Percentiles rank a stretch among this genome's conserved stretches.
Evolutionary conservation across 2,329 filamentous ascomycete species (phyloP).

Genomic region (Aspergillus quadricinctus): DNA sequence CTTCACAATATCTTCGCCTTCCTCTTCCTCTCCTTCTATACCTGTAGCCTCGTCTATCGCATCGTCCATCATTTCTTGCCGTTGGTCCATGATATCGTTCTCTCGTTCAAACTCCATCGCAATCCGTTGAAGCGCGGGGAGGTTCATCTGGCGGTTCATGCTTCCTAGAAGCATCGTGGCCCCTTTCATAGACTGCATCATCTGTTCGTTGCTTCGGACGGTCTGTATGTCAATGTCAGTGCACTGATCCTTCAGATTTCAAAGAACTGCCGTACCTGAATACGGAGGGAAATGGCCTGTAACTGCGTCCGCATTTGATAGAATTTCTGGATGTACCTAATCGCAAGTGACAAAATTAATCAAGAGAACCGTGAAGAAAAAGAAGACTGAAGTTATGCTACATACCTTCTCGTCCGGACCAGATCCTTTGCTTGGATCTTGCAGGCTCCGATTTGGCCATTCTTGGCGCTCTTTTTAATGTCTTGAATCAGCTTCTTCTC

Average conservation of each 20-base stretch:
- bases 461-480: slow-evolving; percentile 98
- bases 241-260: background rate
- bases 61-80: slow-evolving; percentile 99
- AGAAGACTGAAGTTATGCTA: background rate
- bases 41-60: slow-evolving; percentile 96
- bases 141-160: slow-evolving; percentile 98
- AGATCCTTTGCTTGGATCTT: slow-evolving; percentile 98
- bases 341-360: background rate
- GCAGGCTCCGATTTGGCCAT: slow-evolving; percentile 95
- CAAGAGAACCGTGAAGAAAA: background rate
- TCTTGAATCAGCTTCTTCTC: slow-evolving; percentile 95
- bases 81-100: slow-evolving; percentile 98
- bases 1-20: slow-evolving; percentile 94
- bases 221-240: slow-evolving; percentile 55
- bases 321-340: slow-evolving; percentile 93
- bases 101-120: slow-evolving; percentile 99
- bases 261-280: slow-evolving; percentile 63
- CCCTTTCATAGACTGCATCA: slow-evolving; percentile 99
- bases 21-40: slow-evolving; percentile 75
- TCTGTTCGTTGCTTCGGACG: slow-evolving; percentile 96
- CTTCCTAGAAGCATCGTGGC: slow-evolving; percentile 87
- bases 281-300: slow-evolving; percentile 89
- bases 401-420: slow-evolving; percentile 77
- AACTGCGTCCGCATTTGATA: slow-evolving; percentile 97
- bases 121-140: slow-evolving; percentile 89